Percentiles rank a stretch among this genome's conserved stretches.
Conservation (phyloP, 495 filamentous ascomycete species). For the Annulohypoxylon maeteangense region DNA sequence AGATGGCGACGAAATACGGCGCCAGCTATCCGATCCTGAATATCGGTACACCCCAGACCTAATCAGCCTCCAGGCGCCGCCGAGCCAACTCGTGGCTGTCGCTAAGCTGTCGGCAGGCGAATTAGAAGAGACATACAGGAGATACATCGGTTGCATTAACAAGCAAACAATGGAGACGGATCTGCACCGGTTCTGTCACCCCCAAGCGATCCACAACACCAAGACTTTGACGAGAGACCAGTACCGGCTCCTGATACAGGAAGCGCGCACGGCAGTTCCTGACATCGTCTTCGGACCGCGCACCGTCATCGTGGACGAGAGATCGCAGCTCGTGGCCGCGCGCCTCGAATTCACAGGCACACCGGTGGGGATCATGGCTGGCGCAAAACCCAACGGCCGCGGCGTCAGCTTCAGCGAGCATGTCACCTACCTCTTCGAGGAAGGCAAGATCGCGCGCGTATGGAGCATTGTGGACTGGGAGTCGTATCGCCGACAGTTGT, state of each 20-base stretch:
- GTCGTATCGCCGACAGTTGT: constrained; percentile 43
- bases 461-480: constrained; percentile 51
- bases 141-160: constrained; percentile 49
- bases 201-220: constrained; percentile 43
- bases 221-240: constrained; percentile 30
- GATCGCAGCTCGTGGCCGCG: constrained; percentile 41
- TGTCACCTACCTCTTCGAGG: constrained; percentile 50
- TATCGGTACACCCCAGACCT: constrained; percentile 14
- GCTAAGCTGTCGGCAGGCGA: constrained; percentile 30
- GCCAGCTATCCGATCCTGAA: constrained; percentile 18
- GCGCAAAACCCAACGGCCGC: constrained; percentile 20
- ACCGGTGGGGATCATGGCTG: constrained; percentile 35
- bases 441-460: constrained; percentile 50
- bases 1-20: constrained; percentile 35
- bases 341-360: constrained; percentile 48
- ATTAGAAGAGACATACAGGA: constrained; percentile 29
- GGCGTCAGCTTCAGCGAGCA: constrained; percentile 48
- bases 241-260: constrained; percentile 46
- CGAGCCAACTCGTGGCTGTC: constrained; percentile 25
- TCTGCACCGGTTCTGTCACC: constrained; percentile 43
- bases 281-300: constrained; percentile 41
- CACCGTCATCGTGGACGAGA: constrained; percentile 42
- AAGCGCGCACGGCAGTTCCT: constrained; percentile 41
- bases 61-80: constrained; percentile 29
- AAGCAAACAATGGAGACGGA: constrained; percentile 40